Evolutionary conservation across 352 stramenopile species (phyloP).

Genomic region (Phytophthora cryptogea): DNA sequence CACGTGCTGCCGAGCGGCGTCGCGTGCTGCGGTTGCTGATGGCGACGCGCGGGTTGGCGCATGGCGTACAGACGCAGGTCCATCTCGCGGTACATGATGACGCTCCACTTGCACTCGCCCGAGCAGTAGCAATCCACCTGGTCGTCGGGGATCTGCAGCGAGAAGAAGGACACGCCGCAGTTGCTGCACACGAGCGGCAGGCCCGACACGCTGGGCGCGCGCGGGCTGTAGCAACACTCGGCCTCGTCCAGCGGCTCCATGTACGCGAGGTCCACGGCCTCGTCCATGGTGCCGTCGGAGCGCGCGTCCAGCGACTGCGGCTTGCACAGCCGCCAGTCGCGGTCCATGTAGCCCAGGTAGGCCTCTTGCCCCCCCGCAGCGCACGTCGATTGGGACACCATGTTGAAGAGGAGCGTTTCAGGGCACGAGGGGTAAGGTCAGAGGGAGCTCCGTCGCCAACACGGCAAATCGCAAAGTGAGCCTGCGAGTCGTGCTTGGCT

Average conservation of each 20-base stretch:
- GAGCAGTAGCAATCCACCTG: constrained; percentile 84
- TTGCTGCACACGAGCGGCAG: constrained; percentile 82
- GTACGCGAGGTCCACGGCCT: constrained; percentile 45
- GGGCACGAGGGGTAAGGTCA: constrained; percentile 1
- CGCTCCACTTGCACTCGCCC: constrained; percentile 89
- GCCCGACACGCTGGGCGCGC: constrained; percentile 46
- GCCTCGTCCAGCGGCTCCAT: constrained; percentile 27
- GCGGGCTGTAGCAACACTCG: constrained; percentile 12
- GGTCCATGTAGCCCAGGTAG: constrained; percentile 19
- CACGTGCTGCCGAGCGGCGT: constrained; percentile 23
- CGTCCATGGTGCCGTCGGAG: constrained; percentile 38
- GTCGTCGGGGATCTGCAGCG: constrained; percentile 63
- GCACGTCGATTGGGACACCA: constrained; percentile 25
- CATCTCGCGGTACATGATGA: constrained; percentile 88
- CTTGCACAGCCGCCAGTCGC: constrained; percentile 21
- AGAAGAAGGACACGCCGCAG: constrained; percentile 85
- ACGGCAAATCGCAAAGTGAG: constrained; percentile 39
- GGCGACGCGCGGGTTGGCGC: constrained; percentile 30
- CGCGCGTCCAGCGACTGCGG: constrained; percentile 25
- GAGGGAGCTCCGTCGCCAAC: constrained; percentile 17
- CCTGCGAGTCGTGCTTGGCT: neutral
- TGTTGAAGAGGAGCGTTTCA: constrained; percentile 15
- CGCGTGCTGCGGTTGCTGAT: neutral
- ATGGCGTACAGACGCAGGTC: constrained; percentile 65
- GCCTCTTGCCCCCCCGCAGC: constrained; percentile 14